Conservation (phyloP, 306 rosid species). For the Canavalia ensiformis region DNA sequence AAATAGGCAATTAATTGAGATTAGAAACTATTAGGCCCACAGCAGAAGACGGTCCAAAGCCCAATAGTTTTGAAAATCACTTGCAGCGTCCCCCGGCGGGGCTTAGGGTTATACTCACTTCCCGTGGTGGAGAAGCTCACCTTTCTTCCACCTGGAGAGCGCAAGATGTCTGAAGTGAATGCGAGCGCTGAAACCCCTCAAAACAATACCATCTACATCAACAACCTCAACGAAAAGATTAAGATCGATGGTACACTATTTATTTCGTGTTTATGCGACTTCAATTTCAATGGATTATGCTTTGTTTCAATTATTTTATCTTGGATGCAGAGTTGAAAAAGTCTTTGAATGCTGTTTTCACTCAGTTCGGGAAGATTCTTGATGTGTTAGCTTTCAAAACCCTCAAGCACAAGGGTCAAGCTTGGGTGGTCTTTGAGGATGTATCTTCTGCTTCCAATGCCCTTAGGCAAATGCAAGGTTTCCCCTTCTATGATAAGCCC, state of each 20-base stretch:
- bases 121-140: background rate
- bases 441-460: slow-evolving; percentile 89
- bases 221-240: slow-evolving; percentile 95
- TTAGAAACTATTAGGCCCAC: background rate
- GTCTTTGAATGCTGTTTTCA: slow-evolving; percentile 86
- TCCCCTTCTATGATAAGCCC: slow-evolving; percentile 97
- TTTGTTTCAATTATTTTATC: background rate
- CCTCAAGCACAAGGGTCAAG: slow-evolving; percentile 96
- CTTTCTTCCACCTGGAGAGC: background rate
- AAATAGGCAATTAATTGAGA: background rate
- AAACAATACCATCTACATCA: slow-evolving; percentile 90
- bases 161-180: slow-evolving; percentile 73
- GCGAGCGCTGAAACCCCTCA: slow-evolving; percentile 60
- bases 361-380: slow-evolving; percentile 95
- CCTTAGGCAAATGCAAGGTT: slow-evolving; percentile 96
- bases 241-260: slow-evolving; percentile 76
- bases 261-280: background rate
- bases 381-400: slow-evolving; percentile 93
- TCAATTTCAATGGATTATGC: background rate
- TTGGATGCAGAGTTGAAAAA: slow-evolving; percentile 82
- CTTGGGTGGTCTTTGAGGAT: slow-evolving; percentile 97
- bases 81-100: slow-evolving; percentile 44
- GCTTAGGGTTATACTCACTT: slow-evolving; percentile 45
- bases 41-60: background rate
- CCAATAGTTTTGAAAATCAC: slow-evolving; percentile 12